phyloP scores from a whole-genome alignment of 441 rosid species.

The Iberis amara region DNA sequence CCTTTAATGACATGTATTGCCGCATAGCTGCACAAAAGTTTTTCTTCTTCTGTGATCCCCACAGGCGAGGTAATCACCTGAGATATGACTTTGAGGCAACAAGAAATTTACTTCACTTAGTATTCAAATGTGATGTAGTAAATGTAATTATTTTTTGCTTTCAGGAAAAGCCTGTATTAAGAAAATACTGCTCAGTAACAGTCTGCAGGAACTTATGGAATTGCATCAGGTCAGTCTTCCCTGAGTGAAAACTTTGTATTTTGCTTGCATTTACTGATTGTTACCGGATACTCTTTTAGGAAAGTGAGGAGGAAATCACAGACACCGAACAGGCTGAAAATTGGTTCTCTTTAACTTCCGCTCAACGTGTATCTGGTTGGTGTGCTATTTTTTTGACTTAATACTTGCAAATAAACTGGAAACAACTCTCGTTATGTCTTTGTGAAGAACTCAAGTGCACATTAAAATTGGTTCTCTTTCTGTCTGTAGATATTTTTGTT shows the following conservation, averaged over 20 bases:
- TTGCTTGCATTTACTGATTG: conserved; percentile 3
- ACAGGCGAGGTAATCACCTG: conserved; percentile 69
- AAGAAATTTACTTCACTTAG: conserved; percentile 5
- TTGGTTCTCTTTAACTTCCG: conserved; percentile 98
- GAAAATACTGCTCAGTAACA: conserved; percentile 91
- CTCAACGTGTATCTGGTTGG: conserved; percentile 94
- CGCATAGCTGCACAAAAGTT: conserved; percentile 96
- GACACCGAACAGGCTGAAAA: conserved; percentile 98
- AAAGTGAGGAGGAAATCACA: conserved; percentile 95
- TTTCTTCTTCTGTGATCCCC: conserved; percentile 98
- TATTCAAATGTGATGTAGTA: conserved; percentile 8
- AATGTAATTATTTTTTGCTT: conserved; percentile 20
- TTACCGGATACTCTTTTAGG: conserved; percentile 40
- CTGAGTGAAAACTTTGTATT: not conserved
- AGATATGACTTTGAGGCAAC: not conserved
- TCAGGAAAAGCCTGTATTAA: conserved; percentile 96
- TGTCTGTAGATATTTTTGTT: conserved; percentile 73
- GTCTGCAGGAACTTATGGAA: conserved; percentile 99
- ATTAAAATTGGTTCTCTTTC: conserved; percentile 10
- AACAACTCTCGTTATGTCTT: conserved; percentile 3
- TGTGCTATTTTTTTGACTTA: conserved; percentile 7
- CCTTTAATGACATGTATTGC: conserved; percentile 82
- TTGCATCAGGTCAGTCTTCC: conserved; percentile 71
- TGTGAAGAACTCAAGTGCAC: not conserved
- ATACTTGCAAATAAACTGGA: conserved; percentile 7